phyloP scores from a whole-genome alignment of 176 grass and related monocot genomes.

The Bolboschoenus planiculmis region DNA sequence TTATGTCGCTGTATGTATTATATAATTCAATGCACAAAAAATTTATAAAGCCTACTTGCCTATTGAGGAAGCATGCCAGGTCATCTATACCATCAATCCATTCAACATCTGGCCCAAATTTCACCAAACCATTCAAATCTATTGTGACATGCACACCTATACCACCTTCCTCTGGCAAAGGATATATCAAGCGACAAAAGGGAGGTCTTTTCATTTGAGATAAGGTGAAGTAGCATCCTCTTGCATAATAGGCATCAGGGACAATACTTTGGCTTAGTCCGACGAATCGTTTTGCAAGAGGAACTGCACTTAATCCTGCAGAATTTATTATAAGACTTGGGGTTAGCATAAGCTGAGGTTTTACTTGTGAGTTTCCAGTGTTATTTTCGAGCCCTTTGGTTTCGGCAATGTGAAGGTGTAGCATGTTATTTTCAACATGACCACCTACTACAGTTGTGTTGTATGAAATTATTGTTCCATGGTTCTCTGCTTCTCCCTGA shows the following conservation, averaged over 20 bases:
- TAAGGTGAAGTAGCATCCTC: conserved; percentile 87
- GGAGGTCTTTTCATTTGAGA: conserved; percentile 52
- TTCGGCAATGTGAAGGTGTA: conserved; percentile 64
- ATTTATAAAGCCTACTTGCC: conserved; percentile 30
- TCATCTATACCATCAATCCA: conserved; percentile 64
- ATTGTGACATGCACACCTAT: conserved; percentile 84
- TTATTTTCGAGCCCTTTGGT: conserved; percentile 45
- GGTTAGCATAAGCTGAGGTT: conserved; percentile 52
- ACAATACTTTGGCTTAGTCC: conserved; percentile 48
- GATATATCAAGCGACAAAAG: conserved; percentile 83
- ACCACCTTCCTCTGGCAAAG: conserved; percentile 93
- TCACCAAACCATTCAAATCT: conserved; percentile 63
- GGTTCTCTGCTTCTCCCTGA: conserved; percentile 85
- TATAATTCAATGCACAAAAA: neutral
- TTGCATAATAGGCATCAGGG: conserved; percentile 60
- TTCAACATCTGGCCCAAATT: conserved; percentile 98
- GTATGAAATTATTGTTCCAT: conserved; percentile 62
- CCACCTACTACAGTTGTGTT: conserved; percentile 58
- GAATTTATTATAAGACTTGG: conserved; percentile 83
- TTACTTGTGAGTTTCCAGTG: conserved; percentile 24
- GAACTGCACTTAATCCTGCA: conserved; percentile 84
- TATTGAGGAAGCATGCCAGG: conserved; percentile 59
- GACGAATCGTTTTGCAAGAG: conserved; percentile 71
- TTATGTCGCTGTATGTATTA: neutral
- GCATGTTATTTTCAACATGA: conserved; percentile 42